phyloP scores from a whole-genome alignment of 768 basidiomycete genomes.

The Lactarius sp. region DNA sequence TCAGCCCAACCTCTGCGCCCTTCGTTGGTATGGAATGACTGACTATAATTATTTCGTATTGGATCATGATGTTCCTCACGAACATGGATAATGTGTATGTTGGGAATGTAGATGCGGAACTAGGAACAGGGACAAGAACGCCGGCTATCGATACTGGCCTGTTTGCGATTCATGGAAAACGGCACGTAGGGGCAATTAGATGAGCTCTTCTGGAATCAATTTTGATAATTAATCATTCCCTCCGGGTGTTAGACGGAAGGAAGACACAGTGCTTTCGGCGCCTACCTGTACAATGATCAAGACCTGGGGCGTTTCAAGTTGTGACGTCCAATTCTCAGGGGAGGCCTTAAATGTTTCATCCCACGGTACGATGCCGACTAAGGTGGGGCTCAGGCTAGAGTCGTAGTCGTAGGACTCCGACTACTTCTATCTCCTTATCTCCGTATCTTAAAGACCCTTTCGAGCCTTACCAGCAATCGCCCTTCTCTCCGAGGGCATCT shows the following conservation, averaged over 20 bases:
- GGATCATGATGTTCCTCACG: neutral
- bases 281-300: neutral
- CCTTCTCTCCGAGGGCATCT: neutral
- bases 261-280: neutral
- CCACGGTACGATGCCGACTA: too few species aligned
- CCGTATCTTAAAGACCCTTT: too few species aligned
- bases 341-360: neutral
- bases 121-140: conserved; percentile 4
- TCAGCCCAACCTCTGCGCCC: neutral
- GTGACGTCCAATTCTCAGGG: neutral
- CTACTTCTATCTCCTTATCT: too few species aligned
- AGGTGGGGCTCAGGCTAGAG: too few species aligned
- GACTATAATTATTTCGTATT: conserved; percentile 1
- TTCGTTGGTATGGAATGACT: neutral
- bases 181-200: neutral
- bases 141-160: neutral
- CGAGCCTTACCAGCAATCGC: neutral
- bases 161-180: neutral
- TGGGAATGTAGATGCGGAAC: conserved; percentile 1
- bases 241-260: neutral
- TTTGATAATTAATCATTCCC: neutral
- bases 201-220: neutral
- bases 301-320: neutral
- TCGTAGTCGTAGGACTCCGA: too few species aligned
- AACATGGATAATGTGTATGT: conserved; percentile 2